These are phyloP conservation scores for Blepharisma undulans DNA, from an alignment of 169 alveolate genomes.

Conservation along the genomic window DNA sequence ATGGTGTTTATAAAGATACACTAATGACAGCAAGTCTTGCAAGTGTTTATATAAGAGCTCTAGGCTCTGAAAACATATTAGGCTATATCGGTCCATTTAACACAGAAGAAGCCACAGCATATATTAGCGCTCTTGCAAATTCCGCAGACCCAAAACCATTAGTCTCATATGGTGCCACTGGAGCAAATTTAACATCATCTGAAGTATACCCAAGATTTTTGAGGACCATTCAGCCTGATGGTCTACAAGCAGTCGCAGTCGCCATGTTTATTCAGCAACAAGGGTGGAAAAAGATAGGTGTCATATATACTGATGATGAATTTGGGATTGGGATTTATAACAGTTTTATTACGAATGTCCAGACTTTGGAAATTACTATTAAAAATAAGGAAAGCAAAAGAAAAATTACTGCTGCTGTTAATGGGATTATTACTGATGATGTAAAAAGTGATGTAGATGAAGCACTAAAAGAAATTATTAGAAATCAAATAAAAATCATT, in stretches of 20 bases:
- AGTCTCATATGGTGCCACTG: conserved; percentile 23
- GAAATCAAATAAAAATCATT: conserved; percentile 20
- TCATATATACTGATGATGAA: conserved; percentile 26
- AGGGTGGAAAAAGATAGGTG: conserved; percentile 17
- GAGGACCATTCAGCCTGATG: conserved; percentile 39
- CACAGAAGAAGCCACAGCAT: conserved; percentile 27
- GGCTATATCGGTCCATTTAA: conserved; percentile 30
- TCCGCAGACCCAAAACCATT: conserved; percentile 15
- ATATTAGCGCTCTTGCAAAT: not conserved
- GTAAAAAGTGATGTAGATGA: conserved; percentile 10
- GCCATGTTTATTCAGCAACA: conserved; percentile 7
- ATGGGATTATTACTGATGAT: not conserved
- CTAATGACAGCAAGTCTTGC: not conserved
- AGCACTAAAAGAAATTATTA: conserved; percentile 18
- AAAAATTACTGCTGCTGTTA: not conserved
- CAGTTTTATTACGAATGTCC: not conserved
- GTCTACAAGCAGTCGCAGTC: conserved; percentile 34
- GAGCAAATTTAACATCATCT: not conserved
- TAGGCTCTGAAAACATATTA: not conserved
- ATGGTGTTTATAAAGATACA: conserved; percentile 14
- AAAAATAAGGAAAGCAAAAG: not conserved
- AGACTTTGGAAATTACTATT: conserved; percentile 5
- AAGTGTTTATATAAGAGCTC: not conserved
- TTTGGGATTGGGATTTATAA: conserved; percentile 28
- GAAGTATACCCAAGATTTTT: conserved; percentile 22